phyloP scores from a whole-genome alignment of 352 stramenopile genomes.

The Globisporangium heterothallicum region DNA sequence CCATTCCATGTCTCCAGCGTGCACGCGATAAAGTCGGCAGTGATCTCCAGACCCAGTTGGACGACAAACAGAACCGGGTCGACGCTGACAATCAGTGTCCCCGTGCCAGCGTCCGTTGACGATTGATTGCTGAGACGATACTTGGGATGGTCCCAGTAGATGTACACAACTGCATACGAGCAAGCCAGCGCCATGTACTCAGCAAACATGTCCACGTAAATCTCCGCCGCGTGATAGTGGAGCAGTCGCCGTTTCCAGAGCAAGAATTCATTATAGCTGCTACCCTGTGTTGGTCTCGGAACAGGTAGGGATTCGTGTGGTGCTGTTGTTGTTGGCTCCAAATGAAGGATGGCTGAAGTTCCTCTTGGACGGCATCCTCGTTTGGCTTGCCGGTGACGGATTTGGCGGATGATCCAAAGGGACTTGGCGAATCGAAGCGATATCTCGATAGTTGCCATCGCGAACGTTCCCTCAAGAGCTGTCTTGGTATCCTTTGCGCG shows the following conservation, averaged over 20 bases:
- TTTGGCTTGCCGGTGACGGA: conserved; percentile 1
- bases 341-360: too few relatives aligned
- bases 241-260: conserved; percentile 7
- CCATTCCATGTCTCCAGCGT: conserved; percentile 2
- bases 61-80: not conserved
- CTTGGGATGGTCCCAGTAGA: conserved; percentile 31
- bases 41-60: conserved; percentile 3
- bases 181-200: conserved; percentile 45
- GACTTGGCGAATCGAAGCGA: conserved; percentile 19
- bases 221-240: conserved; percentile 13
- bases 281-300: too few relatives aligned
- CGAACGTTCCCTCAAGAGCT: conserved; percentile 21
- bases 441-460: conserved; percentile 25
- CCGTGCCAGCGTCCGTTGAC: too few relatives aligned
- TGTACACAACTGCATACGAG: conserved; percentile 26
- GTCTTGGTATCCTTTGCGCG: conserved; percentile 18
- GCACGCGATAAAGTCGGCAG: conserved; percentile 4
- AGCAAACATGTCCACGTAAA: conserved; percentile 35
- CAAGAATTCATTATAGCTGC: not conserved
- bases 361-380: too few relatives aligned
- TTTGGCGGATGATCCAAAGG: not conserved
- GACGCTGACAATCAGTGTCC: not conserved
- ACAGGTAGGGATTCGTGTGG: too few relatives aligned
- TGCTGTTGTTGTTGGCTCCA: too few relatives aligned
- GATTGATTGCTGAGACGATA: conserved; percentile 18